Evolutionary conservation across 352 stramenopile genomes (phyloP).

Genomic region (Thraustotheca clavata): DNA sequence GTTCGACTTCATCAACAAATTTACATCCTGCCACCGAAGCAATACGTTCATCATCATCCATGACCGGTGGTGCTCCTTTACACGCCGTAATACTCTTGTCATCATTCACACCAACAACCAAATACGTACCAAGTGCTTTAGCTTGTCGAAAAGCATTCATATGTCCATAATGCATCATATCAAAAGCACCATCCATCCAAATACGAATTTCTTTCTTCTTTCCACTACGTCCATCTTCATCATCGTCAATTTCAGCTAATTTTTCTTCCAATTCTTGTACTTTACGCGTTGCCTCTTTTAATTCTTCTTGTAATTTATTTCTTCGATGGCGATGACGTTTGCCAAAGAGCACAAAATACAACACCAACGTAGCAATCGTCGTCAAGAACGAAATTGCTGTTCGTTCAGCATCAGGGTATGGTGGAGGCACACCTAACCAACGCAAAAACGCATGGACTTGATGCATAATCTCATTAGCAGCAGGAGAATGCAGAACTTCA

Average conservation of each 20-base stretch:
- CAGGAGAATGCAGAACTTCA: conserved; percentile 66
- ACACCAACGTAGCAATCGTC: conserved; percentile 67
- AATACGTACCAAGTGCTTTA: conserved; percentile 91
- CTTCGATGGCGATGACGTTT: conserved; percentile 70
- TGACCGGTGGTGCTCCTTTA: conserved; percentile 93
- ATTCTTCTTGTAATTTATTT: conserved; percentile 57
- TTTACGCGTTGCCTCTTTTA: conserved; percentile 68
- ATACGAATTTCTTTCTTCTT: conserved; percentile 91
- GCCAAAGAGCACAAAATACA: conserved; percentile 84
- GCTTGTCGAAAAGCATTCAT: conserved; percentile 99
- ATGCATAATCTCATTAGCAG: conserved; percentile 56
- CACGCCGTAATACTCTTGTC: conserved; percentile 95
- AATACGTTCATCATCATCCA: conserved; percentile 95
- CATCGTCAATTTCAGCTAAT: conserved; percentile 74
- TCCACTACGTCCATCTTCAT: conserved; percentile 42
- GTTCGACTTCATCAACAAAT: conserved; percentile 98
- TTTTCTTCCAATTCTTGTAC: conserved; percentile 81
- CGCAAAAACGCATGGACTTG: conserved; percentile 62
- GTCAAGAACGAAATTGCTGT: conserved; percentile 74
- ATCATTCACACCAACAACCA: conserved; percentile 98
- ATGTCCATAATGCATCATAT: conserved; percentile 99
- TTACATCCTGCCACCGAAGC: conserved; percentile 95
- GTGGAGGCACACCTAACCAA: conserved; percentile 61
- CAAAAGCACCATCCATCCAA: conserved; percentile 99
- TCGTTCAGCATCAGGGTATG: conserved; percentile 79